Evolutionary conservation across 257 asterid species (phyloP).

Genomic region (Fraxinus cuspidata): DNA sequence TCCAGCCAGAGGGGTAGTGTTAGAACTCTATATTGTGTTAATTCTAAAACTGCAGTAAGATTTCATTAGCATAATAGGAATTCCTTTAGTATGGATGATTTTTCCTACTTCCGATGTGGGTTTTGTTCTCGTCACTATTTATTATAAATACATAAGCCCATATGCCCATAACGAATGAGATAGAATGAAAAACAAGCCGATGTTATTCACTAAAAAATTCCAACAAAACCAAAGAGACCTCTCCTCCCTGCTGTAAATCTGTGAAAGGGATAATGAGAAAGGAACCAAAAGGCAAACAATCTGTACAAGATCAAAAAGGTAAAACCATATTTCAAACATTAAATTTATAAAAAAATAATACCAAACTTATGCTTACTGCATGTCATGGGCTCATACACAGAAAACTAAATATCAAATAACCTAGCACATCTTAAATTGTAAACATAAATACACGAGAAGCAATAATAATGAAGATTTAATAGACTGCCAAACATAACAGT

Average conservation of each 20-base stretch:
- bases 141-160: neutral
- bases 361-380: too few relatives aligned
- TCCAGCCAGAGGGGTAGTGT: neutral
- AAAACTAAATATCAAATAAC: neutral
- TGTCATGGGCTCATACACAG: too few relatives aligned
- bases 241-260: neutral
- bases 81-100: neutral
- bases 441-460: neutral
- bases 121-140: neutral
- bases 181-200: neutral
- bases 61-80: neutral
- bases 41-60: neutral
- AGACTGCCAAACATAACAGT: conserved; percentile 8
- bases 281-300: neutral
- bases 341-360: neutral
- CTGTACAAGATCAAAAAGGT: neutral
- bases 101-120: neutral
- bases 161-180: neutral
- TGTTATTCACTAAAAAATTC: neutral
- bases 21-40: neutral
- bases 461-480: neutral
- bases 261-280: neutral
- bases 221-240: neutral
- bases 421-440: neutral
- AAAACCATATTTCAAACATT: neutral